Evolutionary conservation across 2,329 filamentous ascomycete species (phyloP).

Genomic region (Verticillium zaregamsianum): DNA sequence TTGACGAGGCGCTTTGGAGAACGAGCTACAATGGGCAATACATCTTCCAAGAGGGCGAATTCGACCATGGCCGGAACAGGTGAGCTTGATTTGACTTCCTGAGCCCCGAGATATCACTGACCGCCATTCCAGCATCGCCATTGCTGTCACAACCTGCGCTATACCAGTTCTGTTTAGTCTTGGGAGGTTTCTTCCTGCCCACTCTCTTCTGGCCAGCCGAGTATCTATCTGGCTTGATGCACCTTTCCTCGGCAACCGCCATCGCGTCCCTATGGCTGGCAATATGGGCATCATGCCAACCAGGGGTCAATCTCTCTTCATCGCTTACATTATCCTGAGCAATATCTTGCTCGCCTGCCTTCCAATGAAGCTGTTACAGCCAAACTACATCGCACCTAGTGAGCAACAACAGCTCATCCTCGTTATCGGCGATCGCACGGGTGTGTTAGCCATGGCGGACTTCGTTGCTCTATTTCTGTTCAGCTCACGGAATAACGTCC

Average conservation of each 20-base stretch:
- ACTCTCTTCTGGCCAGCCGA: neutral
- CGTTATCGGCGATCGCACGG: constrained; percentile 27
- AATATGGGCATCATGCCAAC: constrained; percentile 29
- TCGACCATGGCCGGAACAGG: constrained; percentile 16
- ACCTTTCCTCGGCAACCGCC: constrained; percentile 17
- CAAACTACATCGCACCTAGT: constrained; percentile 14
- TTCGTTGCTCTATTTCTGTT: constrained; percentile 27
- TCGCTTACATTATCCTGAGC: constrained; percentile 31
- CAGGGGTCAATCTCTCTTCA: constrained; percentile 37
- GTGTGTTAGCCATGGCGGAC: constrained; percentile 28
- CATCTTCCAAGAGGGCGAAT: constrained; percentile 45
- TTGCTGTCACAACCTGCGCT: constrained; percentile 16
- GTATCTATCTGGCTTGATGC: constrained; percentile 17
- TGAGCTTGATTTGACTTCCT: neutral
- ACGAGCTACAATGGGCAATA: constrained; percentile 45
- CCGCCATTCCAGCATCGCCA: constrained; percentile 14
- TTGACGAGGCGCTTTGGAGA: constrained; percentile 22
- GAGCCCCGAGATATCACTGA: neutral
- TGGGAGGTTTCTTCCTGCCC: constrained; percentile 22
- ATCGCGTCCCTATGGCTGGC: constrained; percentile 14
- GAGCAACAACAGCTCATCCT: constrained; percentile 21
- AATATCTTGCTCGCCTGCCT: constrained; percentile 29
- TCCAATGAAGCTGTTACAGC: constrained; percentile 20
- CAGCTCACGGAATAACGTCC: constrained; percentile 28
- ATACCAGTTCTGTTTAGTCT: constrained; percentile 24